phyloP scores from a whole-genome alignment of 768 basidiomycete species.

The Xerocomellus chrysenteron region DNA sequence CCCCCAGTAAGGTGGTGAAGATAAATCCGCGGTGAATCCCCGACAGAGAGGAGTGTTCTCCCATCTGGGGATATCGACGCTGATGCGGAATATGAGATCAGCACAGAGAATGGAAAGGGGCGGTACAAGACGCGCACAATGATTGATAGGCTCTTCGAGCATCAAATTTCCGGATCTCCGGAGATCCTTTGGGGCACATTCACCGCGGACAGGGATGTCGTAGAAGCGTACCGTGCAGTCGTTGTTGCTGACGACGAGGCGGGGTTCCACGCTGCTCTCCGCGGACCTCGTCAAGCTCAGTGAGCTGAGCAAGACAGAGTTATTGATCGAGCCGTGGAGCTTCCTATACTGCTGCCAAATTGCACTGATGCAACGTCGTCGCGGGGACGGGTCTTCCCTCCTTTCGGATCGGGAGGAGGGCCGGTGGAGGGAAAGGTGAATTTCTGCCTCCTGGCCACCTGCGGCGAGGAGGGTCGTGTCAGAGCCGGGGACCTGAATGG shows the following conservation, averaged over 20 bases:
- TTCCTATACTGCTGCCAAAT: constrained; percentile 56
- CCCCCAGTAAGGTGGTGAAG: constrained; percentile 77
- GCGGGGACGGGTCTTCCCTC: constrained; percentile 14
- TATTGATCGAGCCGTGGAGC: constrained; percentile 76
- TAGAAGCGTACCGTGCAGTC: constrained; percentile 81
- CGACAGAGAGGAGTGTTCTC: constrained; percentile 81
- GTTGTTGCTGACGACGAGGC: constrained; percentile 84
- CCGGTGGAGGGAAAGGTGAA: constrained; percentile 58
- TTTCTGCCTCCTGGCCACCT: constrained; percentile 71
- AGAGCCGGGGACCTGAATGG: constrained; percentile 49
- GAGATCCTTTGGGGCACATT: constrained; percentile 41
- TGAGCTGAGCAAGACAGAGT: constrained; percentile 69
- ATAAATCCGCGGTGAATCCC: constrained; percentile 85
- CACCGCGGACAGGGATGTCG: constrained; percentile 59
- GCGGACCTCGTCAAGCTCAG: constrained; percentile 58
- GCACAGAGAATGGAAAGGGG: background rate
- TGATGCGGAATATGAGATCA: constrained; percentile 32
- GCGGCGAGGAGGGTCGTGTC: constrained; percentile 67
- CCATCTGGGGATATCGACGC: constrained; percentile 91
- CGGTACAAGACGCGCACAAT: constrained; percentile 51
- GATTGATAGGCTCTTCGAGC: constrained; percentile 74
- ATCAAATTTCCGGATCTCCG: constrained; percentile 52
- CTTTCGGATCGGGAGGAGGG: constrained; percentile 25
- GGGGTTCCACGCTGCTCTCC: constrained; percentile 68
- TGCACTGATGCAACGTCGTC: constrained; percentile 6